phyloP scores from a whole-genome alignment of 2,329 filamentous ascomycete genomes.

The Cordyceps cateniannulata region DNA sequence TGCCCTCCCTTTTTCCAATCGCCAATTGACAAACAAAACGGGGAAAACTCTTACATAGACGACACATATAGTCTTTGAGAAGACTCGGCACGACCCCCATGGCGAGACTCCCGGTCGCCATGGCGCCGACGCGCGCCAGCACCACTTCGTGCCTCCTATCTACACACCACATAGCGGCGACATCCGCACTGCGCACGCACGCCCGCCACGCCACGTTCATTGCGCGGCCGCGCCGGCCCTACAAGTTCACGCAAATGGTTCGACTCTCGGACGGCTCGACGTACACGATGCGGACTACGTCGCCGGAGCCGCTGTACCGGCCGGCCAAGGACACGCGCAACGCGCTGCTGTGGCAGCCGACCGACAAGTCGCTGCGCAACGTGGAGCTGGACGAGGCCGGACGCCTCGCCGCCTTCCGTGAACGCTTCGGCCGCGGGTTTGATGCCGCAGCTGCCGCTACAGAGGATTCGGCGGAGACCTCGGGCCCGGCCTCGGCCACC shows the following conservation, averaged over 20 bases:
- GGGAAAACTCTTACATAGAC: not conserved
- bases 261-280: constrained; percentile 87
- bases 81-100: constrained; percentile 17
- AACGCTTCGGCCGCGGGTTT: constrained; percentile 76
- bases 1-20: not conserved
- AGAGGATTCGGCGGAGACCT: constrained; percentile 17
- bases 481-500: constrained; percentile 23
- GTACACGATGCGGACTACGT: constrained; percentile 73
- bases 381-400: constrained; percentile 95
- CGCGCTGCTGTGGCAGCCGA: constrained; percentile 85
- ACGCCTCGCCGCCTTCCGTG: constrained; percentile 76
- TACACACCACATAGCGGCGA: constrained; percentile 16
- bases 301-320: constrained; percentile 54
- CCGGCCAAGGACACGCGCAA: constrained; percentile 80
- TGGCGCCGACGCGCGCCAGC: constrained; percentile 24
- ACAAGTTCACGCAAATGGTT: constrained; percentile 95
- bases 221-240: constrained; percentile 81
- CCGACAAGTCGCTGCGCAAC: constrained; percentile 71
- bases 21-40: not conserved
- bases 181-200: constrained; percentile 40
- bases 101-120: constrained; percentile 24
- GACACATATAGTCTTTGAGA: not conserved
- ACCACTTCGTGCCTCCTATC: constrained; percentile 23
- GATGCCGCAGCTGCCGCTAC: constrained; percentile 49
- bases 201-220: constrained; percentile 79